These are phyloP conservation scores for Agaricus sinodeliciosus DNA, from an alignment of 768 basidiomycete genomes.

Conservation along the genomic window DNA sequence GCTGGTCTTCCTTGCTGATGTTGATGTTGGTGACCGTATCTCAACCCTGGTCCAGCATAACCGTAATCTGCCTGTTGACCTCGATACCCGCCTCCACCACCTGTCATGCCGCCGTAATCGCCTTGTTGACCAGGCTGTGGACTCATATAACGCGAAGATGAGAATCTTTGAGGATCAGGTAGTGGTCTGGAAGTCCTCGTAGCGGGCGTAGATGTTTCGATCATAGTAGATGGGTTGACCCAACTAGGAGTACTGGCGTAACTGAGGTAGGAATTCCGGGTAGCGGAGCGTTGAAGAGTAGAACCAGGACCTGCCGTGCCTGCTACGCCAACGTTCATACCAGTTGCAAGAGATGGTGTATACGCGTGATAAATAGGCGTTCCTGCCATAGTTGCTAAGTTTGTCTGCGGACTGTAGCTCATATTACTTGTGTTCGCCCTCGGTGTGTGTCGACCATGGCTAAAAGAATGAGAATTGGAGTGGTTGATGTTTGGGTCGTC, in stretches of 20 bases:
- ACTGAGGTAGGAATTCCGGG: conserved; percentile 8
- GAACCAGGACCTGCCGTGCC: too few species aligned
- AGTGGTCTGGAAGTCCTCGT: conserved; percentile 1
- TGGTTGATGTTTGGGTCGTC: neutral
- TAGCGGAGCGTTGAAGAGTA: neutral
- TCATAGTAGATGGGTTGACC: conserved; percentile 9
- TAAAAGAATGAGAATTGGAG: neutral
- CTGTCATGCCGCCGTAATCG: neutral
- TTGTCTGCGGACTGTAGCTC: too few species aligned
- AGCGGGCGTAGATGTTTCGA: conserved; percentile 7
- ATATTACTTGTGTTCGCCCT: too few species aligned
- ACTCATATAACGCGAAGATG: neutral
- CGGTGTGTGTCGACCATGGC: neutral
- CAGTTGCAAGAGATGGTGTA: too few species aligned
- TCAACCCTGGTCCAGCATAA: neutral
- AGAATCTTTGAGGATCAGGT: conserved; percentile 4
- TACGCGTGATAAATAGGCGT: too few species aligned
- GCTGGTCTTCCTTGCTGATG: neutral
- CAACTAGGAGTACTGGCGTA: conserved; percentile 8
- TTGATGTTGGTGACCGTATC: neutral
- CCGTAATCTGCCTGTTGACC: neutral
- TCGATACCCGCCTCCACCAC: too few species aligned
- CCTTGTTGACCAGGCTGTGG: neutral
- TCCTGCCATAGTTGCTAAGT: too few species aligned
- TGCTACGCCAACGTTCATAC: too few species aligned